Percentiles rank a stretch among this genome's conserved stretches.
phyloP scores from a whole-genome alignment of 208 protist species.

The Leishmania major region DNA sequence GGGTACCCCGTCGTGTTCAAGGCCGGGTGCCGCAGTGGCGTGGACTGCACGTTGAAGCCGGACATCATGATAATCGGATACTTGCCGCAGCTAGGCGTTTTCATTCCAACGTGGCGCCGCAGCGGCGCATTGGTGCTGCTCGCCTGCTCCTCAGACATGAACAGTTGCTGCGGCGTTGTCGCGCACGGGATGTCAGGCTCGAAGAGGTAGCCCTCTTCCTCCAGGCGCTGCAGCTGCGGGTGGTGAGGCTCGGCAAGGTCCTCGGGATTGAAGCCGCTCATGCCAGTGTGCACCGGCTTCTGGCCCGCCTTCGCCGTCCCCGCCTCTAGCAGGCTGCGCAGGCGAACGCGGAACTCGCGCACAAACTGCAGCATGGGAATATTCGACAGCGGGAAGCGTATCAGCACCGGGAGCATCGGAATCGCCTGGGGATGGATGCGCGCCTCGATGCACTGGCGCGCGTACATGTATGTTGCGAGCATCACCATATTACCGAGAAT shows the following conservation, averaged over 20 bases:
- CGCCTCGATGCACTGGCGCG: constrained; percentile 73
- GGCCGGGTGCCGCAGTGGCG: constrained; percentile 46
- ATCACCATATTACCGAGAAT: constrained; percentile 82
- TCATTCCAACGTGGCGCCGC: constrained; percentile 29
- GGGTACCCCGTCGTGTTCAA: constrained; percentile 37
- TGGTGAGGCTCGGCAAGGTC: constrained; percentile 37
- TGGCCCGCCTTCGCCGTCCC: constrained; percentile 50
- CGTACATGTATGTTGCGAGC: constrained; percentile 79
- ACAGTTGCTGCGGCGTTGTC: constrained; percentile 32
- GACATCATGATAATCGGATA: constrained; percentile 75
- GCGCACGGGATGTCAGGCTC: constrained; percentile 71
- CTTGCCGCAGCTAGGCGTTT: constrained; percentile 46
- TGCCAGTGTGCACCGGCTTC: constrained; percentile 33
- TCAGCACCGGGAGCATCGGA: constrained; percentile 62
- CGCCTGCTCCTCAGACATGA: constrained; percentile 30
- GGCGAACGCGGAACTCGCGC: constrained; percentile 73
- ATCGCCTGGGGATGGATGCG: constrained; percentile 48
- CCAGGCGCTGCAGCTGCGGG: constrained; percentile 28
- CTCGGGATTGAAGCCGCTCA: constrained; percentile 44
- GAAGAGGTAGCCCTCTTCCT: constrained; percentile 62
- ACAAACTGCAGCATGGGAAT: constrained; percentile 82
- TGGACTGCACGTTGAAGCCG: constrained; percentile 70
- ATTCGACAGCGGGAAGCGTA: constrained; percentile 73
- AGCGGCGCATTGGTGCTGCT: constrained; percentile 15
- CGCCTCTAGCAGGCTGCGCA: constrained; percentile 60